A percentile compares a stretch with the other conserved stretches of the same genome.
These are phyloP conservation scores for Fonsecaea monophora DNA, from an alignment of 2,329 filamentous ascomycete genomes.

Conservation along the genomic window DNA sequence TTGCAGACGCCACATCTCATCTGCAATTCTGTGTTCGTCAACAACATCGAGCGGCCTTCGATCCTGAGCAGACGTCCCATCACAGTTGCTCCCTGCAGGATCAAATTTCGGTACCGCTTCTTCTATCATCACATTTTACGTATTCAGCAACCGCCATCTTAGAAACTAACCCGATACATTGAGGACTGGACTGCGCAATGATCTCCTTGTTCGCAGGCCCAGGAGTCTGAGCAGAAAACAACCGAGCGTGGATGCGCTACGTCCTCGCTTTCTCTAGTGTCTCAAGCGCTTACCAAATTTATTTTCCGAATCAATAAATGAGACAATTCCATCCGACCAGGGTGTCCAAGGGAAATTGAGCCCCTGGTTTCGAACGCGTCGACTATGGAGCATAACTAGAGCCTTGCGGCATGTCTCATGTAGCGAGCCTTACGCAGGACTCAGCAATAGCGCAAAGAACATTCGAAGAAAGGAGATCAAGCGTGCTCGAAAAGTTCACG, in stretches of 20 bases:
- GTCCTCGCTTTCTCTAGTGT: conserved; percentile 14
- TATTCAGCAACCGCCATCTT: not conserved
- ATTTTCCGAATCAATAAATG: conserved; percentile 18
- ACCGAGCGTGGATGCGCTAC: conserved; percentile 2
- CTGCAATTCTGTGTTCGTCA: not conserved
- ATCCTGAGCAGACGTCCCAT: not conserved
- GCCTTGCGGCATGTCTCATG: conserved; percentile 18
- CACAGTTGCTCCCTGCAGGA: conserved; percentile 3
- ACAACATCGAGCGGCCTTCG: not conserved
- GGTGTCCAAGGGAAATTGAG: not conserved
- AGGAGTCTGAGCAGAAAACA: not conserved
- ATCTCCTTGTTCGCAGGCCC: not conserved
- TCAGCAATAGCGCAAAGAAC: not conserved
- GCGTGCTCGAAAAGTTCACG: not conserved
- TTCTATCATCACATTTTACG: conserved; percentile 2
- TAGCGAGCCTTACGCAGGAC: conserved; percentile 4
- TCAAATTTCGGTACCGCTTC: conserved; percentile 13
- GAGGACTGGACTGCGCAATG: not conserved
- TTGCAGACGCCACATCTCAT: conserved; percentile 16
- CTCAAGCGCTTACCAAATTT: conserved; percentile 18
- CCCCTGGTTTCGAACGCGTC: not conserved
- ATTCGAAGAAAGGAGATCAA: not conserved
- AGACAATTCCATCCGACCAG: not conserved
- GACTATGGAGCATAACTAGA: not conserved
- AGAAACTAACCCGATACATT: not conserved